Evolutionary conservation across 805 yeast species (phyloP).

Genomic region (Cyberlindnera sargentensis): DNA sequence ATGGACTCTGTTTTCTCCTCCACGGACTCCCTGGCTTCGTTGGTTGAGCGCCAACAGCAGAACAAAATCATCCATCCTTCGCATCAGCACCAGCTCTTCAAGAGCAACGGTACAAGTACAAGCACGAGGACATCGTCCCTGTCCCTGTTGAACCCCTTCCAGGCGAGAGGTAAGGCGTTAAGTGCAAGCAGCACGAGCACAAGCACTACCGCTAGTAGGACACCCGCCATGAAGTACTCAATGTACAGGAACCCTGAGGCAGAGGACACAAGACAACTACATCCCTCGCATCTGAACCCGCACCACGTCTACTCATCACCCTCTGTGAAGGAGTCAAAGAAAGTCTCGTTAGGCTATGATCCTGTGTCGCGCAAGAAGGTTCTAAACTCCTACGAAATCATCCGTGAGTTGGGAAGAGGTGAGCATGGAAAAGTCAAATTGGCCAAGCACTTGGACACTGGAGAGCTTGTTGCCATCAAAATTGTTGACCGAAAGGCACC

Average conservation of each 20-base stretch:
- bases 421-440: conserved; percentile 98
- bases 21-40: conserved; percentile 29
- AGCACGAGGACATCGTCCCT: conserved; percentile 7
- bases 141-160: conserved; percentile 15
- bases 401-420: conserved; percentile 87
- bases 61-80: conserved; percentile 36
- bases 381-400: conserved; percentile 83
- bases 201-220: background rate
- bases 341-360: conserved; percentile 78
- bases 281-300: conserved; percentile 20
- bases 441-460: conserved; percentile 62
- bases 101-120: conserved; percentile 3
- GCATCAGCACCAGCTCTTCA: conserved; percentile 30
- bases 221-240: background rate
- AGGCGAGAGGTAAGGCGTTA: conserved; percentile 3
- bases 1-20: conserved; percentile 25
- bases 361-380: conserved; percentile 77
- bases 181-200: background rate
- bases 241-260: background rate
- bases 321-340: conserved; percentile 74
- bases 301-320: conserved; percentile 23
- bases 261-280: conserved; percentile 12
- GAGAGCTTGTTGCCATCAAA: conserved; percentile 82
- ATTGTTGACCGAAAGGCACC: conserved; percentile 70
- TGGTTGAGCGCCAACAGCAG: conserved; percentile 33